Evolutionary conservation across 441 rosid genomes (phyloP).

Genomic region (Raphanus hybrid): DNA sequence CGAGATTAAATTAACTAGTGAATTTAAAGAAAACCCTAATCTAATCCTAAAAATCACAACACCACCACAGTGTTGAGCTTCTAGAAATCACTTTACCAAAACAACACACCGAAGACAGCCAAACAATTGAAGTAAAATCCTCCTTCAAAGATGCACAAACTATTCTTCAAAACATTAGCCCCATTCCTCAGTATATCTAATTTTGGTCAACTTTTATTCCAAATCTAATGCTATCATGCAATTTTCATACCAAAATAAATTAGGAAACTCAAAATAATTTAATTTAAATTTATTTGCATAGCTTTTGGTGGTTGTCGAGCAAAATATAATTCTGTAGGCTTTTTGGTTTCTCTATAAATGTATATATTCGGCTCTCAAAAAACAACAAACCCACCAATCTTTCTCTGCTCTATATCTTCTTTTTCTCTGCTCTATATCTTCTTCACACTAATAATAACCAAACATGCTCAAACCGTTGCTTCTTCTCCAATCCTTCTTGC

Average conservation of each 20-base stretch:
- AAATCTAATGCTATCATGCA: not conserved
- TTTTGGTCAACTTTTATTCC: not conserved
- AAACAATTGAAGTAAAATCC: not conserved
- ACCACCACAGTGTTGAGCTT: not conserved
- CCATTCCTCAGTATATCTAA: not conserved
- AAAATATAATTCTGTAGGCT: constrained; percentile 13
- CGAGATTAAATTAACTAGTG: not conserved
- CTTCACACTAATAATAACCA: too few relatives aligned
- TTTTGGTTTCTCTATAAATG: constrained; percentile 28
- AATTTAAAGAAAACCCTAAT: not conserved
- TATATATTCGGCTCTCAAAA: constrained; percentile 21
- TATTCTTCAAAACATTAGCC: not conserved
- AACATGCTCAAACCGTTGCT: constrained; percentile 42
- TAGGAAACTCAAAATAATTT: too few relatives aligned
- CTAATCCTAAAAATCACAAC: not conserved
- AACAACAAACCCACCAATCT: constrained; percentile 46
- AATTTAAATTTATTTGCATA: not conserved
- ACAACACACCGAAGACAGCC: not conserved
- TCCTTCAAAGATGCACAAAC: not conserved
- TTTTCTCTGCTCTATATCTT: too few relatives aligned
- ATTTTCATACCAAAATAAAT: not conserved
- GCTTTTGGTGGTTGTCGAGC: not conserved
- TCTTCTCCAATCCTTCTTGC: constrained; percentile 31
- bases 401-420: constrained; percentile 34
- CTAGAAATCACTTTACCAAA: not conserved